These are phyloP conservation scores for Ceratocystis lukuohia DNA, from an alignment of 2,329 filamentous ascomycete genomes.

Conservation along the genomic window DNA sequence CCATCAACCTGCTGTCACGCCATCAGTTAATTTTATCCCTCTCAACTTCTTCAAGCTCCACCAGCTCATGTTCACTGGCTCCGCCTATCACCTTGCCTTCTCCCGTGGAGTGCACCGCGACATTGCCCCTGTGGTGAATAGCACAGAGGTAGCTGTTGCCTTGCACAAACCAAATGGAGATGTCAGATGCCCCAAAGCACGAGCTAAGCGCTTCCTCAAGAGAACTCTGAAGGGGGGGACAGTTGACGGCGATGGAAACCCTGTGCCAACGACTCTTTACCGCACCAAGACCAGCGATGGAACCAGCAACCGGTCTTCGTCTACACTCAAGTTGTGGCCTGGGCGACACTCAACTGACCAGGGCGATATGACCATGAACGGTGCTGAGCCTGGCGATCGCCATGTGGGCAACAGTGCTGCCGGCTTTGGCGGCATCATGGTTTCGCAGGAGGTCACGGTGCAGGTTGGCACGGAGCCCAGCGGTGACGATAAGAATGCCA, in stretches of 20 bases:
- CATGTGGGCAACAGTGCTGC: constrained; percentile 17
- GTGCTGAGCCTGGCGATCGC: background rate
- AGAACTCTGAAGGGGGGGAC: constrained; percentile 14
- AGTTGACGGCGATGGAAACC: constrained; percentile 25
- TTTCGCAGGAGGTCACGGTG: constrained; percentile 47
- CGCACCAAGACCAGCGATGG: constrained; percentile 22
- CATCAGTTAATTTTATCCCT: constrained; percentile 45
- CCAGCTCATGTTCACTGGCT: constrained; percentile 46
- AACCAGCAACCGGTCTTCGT: constrained; percentile 24
- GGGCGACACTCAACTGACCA: constrained; percentile 18
- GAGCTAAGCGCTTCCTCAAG: constrained; percentile 17
- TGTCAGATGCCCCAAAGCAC: background rate
- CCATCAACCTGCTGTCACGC: constrained; percentile 34
- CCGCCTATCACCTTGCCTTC: constrained; percentile 45
- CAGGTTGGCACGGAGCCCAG: constrained; percentile 25
- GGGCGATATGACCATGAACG: background rate
- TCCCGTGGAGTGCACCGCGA: constrained; percentile 47
- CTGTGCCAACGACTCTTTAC: constrained; percentile 22
- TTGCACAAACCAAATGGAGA: background rate
- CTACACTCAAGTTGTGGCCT: constrained; percentile 27
- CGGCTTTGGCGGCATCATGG: constrained; percentile 44
- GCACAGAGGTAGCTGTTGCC: background rate
- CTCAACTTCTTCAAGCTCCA: constrained; percentile 52
- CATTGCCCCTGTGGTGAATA: constrained; percentile 37
- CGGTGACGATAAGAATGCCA: constrained; percentile 21